phyloP scores from a whole-genome alignment of 768 basidiomycete species.

The Panaeolus papilionaceus region DNA sequence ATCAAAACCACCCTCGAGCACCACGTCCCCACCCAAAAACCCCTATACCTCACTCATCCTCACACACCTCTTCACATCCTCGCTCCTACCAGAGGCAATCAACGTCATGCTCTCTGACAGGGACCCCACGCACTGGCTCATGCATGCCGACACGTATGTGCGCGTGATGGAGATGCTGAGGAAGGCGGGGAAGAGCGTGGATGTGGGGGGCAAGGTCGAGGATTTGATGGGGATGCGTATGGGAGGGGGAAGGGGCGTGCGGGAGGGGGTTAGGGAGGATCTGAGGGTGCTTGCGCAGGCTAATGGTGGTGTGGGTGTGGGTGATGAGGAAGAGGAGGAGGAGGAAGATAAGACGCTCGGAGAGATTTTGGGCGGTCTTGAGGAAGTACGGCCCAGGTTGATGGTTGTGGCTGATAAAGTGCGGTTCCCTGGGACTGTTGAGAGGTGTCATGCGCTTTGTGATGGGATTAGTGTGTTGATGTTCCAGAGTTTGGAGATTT shows the following conservation, averaged over 20 bases:
- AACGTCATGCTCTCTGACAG: slow-evolving; percentile 38
- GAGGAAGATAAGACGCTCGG: background rate
- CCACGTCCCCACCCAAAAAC: background rate
- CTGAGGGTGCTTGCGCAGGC: background rate
- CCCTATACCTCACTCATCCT: slow-evolving; percentile 16
- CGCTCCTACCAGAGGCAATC: slow-evolving; percentile 39
- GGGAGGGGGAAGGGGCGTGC: slow-evolving; percentile 17
- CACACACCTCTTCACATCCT: slow-evolving; percentile 30
- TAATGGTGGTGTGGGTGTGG: slow-evolving; percentile 25
- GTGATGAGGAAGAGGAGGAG: slow-evolving; percentile 23
- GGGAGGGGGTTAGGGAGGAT: slow-evolving; percentile 24
- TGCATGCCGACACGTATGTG: slow-evolving; percentile 39
- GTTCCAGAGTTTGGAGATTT: slow-evolving; percentile 35
- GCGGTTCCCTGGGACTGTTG: slow-evolving; percentile 41
- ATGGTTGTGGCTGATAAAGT: slow-evolving; percentile 36
- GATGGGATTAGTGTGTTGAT: slow-evolving; percentile 46
- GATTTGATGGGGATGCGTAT: slow-evolving; percentile 18
- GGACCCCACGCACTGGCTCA: slow-evolving; percentile 42
- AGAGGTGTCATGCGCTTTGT: slow-evolving; percentile 43
- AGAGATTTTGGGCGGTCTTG: slow-evolving; percentile 24
- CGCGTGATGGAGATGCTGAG: slow-evolving; percentile 37
- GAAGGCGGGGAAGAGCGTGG: slow-evolving; percentile 30
- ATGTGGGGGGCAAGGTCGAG: background rate
- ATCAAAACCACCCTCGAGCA: background rate
- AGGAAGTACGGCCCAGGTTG: slow-evolving; percentile 35